Conservation (phyloP, 805 yeast genomes). For the Blastobotrys robertii region DNA sequence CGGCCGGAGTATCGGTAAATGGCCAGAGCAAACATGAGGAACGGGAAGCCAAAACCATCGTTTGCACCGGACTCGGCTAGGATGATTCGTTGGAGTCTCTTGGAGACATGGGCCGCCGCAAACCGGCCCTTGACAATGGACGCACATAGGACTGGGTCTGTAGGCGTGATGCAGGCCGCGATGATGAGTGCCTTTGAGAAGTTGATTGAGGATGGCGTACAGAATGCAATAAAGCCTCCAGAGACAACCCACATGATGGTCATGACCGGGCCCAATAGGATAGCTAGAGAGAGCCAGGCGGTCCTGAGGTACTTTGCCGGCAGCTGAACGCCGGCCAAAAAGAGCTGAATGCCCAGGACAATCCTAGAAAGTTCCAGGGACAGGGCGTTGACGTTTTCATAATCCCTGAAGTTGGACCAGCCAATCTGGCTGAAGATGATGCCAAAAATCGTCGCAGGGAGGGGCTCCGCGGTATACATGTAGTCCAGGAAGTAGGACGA, state of each 20-base stretch:
- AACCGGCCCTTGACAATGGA: conserved; percentile 67
- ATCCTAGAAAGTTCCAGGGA: conserved; percentile 53
- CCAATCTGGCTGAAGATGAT: conserved; percentile 45
- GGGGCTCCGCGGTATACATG: conserved; percentile 55
- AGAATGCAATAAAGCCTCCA: conserved; percentile 48
- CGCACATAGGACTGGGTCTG: conserved; percentile 67
- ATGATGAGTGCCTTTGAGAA: conserved; percentile 50
- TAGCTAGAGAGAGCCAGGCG: conserved; percentile 48
- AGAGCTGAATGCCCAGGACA: conserved; percentile 60
- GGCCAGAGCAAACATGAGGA: conserved; percentile 49
- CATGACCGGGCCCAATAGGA: conserved; percentile 60
- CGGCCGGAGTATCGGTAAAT: conserved; percentile 42
- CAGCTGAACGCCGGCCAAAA: conserved; percentile 63
- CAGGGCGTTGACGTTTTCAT: conserved; percentile 39
- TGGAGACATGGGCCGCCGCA: conserved; percentile 52
- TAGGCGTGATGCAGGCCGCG: conserved; percentile 65
- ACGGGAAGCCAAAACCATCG: conserved; percentile 55
- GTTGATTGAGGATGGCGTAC: conserved; percentile 45
- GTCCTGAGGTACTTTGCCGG: conserved; percentile 56
- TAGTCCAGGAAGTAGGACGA: conserved; percentile 50
- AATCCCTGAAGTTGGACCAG: conserved; percentile 47
- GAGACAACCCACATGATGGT: conserved; percentile 59
- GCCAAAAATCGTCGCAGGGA: conserved; percentile 56
- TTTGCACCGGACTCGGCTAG: conserved; percentile 70
- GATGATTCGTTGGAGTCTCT: conserved; percentile 48